Evolutionary conservation across 805 yeast species (phyloP).

Genomic region (Yarrowia porcina): DNA sequence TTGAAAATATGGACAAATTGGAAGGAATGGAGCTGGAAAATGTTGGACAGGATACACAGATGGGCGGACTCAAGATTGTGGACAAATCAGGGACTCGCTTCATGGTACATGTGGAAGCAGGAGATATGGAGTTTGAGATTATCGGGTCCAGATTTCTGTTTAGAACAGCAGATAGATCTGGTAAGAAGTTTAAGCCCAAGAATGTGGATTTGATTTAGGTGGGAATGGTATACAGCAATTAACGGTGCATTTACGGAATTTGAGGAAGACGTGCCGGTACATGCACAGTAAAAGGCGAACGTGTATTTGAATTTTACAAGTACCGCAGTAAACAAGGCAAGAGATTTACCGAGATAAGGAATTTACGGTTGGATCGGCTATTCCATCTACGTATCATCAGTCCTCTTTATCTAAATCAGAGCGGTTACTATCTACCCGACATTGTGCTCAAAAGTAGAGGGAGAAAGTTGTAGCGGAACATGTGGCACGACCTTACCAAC

Average conservation of each 20-base stretch:
- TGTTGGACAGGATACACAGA: slow-evolving; percentile 33
- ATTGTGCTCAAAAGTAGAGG: too few relatives aligned
- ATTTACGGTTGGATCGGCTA: too few relatives aligned
- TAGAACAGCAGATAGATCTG: slow-evolving; percentile 76
- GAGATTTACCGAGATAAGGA: too few relatives aligned
- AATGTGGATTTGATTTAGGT: slow-evolving; percentile 55
- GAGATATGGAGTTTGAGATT: slow-evolving; percentile 52
- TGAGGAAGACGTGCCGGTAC: too few relatives aligned
- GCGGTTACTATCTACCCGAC: too few relatives aligned
- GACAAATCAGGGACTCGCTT: slow-evolving; percentile 69
- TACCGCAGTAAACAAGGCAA: too few relatives aligned
- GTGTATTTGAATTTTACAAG: too few relatives aligned
- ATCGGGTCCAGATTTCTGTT: slow-evolving; percentile 77
- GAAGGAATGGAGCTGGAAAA: not conserved
- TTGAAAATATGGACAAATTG: not conserved
- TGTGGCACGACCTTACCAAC: too few relatives aligned
- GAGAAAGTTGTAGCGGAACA: too few relatives aligned
- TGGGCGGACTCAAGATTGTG: slow-evolving; percentile 66
- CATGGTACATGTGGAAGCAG: slow-evolving; percentile 35
- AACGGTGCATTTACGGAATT: not conserved
- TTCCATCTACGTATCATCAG: too few relatives aligned
- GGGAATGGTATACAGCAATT: not conserved
- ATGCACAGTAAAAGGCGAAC: not conserved
- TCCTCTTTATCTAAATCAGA: too few relatives aligned
- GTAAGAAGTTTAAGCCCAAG: slow-evolving; percentile 79